These are phyloP conservation scores for Neonectria faginata DNA, from an alignment of 2,329 filamentous ascomycete genomes.

Conservation along the genomic window DNA sequence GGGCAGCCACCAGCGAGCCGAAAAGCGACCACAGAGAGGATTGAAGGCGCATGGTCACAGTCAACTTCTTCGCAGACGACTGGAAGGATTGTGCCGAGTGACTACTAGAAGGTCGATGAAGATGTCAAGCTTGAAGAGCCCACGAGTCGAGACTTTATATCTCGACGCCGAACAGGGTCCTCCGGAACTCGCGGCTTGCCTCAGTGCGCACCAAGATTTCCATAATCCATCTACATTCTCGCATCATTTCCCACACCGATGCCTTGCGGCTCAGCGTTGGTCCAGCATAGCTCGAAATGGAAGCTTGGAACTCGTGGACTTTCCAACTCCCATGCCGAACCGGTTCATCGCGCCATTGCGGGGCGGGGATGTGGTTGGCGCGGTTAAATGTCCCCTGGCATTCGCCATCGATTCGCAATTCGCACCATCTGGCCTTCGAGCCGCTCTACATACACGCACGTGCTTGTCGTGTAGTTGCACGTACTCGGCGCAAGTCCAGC, in stretches of 20 bases:
- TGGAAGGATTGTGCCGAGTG: background rate
- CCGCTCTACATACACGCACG: no score
- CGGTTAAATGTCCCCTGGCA: background rate
- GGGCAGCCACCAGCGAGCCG: constrained; percentile 13
- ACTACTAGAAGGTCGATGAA: background rate
- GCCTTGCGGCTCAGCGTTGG: background rate
- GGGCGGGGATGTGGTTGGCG: constrained; percentile 1
- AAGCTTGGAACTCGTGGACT: background rate
- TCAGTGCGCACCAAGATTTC: background rate
- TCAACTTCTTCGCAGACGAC: background rate
- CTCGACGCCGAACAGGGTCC: background rate
- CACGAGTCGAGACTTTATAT: background rate
- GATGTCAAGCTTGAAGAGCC: background rate
- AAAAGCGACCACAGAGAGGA: constrained; percentile 9
- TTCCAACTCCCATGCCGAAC: background rate
- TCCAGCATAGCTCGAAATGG: background rate
- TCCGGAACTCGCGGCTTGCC: background rate
- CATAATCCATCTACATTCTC: background rate
- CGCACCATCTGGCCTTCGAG: background rate
- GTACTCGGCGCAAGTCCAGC: no score
- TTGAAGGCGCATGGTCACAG: constrained; percentile 10
- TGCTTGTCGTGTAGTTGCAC: no score
- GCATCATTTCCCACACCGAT: constrained; percentile 7
- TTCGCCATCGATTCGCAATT: constrained; percentile 11
- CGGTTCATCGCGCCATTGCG: background rate